Evolutionary conservation across 768 basidiomycete species (phyloP), one percentile per base, ranked within the genome.

Genomic region (Daedaleopsis nitida): DNA sequence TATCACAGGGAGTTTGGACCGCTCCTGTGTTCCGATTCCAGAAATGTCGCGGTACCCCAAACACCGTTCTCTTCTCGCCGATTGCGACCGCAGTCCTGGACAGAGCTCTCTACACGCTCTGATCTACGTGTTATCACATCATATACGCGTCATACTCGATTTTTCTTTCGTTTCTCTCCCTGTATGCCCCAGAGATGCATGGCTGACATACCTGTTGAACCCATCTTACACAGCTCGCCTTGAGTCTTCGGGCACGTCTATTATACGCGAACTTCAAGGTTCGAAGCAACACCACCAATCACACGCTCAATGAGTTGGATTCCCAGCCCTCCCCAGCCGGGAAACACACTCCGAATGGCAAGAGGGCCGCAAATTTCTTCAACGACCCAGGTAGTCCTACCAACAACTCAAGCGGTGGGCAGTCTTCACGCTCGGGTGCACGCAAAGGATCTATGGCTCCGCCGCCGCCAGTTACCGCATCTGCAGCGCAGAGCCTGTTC

Each of bases 201-300:
- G 52, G 47, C 47, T 49, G 23, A 49, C 47, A 13, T 24, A 49
- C 55, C 39, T 44, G 43, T 66, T 59, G 27, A 32, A 32, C 48
- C 54, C 45, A 75, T 60, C 19, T 57, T 60, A 54, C 67, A 57
- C 77, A 94, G 92, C 85, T 94, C 35, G 90, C 91, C 69, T 89
- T 89, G 71, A 86, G 83, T 56, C 81, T 94, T 58, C 86, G 92
- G 63, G 82, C 91, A 67, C 87, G 91, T 66, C 83, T 94, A 54
- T 83, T 89, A 0, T 91, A 92, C 74, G 92, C 92, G 23, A 87
- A 88, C 1, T 92, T 89, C 81, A 94, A 94, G 76, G 90, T 92
- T 5, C 81, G 81, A 14, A 83, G 91, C 73, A 89, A 91, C 72
- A 75, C 90, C 57, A 78, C 87, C 11, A 83, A 86, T 57, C 77